Conservation (phyloP, 1,284 basidiomycete genomes). For the Cryptococcus sp. region DNA sequence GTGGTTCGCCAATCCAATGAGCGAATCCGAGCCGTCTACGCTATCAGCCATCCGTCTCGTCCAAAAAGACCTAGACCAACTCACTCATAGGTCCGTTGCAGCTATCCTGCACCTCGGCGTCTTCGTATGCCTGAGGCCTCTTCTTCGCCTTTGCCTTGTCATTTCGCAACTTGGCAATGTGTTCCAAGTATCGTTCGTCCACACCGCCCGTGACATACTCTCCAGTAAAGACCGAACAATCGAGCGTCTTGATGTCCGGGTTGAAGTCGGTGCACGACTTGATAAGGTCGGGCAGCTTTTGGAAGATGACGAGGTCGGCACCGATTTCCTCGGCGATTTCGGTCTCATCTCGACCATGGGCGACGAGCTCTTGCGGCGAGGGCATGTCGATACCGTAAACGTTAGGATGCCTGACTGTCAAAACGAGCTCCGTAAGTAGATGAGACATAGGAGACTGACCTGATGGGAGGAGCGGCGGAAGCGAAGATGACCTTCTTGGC, state of each 20-base stretch:
- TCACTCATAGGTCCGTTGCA: slow-evolving; percentile 47
- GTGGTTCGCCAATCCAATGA: slow-evolving; percentile 46
- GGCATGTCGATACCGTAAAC: slow-evolving; percentile 99
- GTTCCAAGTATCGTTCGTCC: slow-evolving; percentile 71
- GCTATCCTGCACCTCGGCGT: slow-evolving; percentile 25
- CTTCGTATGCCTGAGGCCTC: slow-evolving; percentile 23
- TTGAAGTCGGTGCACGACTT: slow-evolving; percentile 85
- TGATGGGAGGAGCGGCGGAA: slow-evolving; percentile 93
- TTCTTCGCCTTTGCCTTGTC: slow-evolving; percentile 70
- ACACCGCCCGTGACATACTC: slow-evolving; percentile 97
- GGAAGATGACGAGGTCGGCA: slow-evolving; percentile 95
- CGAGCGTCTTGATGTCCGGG: slow-evolving; percentile 69
- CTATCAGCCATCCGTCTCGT: neutral
- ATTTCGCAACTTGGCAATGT: slow-evolving; percentile 71
- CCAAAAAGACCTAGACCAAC: slow-evolving; percentile 7
- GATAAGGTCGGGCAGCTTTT: slow-evolving; percentile 86
- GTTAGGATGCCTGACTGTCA: slow-evolving; percentile 65
- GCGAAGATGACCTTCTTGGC: slow-evolving; percentile 97
- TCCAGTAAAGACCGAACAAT: slow-evolving; percentile 97
- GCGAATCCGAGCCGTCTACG: slow-evolving; percentile 42
- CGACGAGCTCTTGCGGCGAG: slow-evolving; percentile 86
- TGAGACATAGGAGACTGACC: slow-evolving; percentile 47
- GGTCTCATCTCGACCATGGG: slow-evolving; percentile 68
- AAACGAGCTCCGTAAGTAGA: neutral
- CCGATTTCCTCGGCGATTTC: slow-evolving; percentile 81